Evolutionary conservation across 306 rosid genomes (phyloP), one percentile per base, ranked within the genome.

Genomic region (Quercus ilex): DNA sequence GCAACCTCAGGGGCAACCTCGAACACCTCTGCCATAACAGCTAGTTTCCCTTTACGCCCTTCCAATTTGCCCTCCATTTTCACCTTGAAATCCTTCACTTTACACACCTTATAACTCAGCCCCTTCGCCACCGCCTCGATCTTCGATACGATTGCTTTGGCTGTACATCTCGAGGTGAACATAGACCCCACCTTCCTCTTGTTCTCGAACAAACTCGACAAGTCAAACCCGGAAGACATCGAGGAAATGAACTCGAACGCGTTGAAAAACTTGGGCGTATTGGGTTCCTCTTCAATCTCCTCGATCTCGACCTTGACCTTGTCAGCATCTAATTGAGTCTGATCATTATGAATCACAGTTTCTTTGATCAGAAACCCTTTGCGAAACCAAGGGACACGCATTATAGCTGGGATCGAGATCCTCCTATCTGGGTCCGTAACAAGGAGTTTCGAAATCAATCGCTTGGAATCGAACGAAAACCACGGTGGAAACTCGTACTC

Each of bases 181-280:
- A 89, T 69, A 21, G 92, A 78, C 28, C 84, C 92, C 2, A 78
- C 73, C 80, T 77, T 89, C 80, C 78, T 73, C 81, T 88, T 79
- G 17, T 71, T 78, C 87, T 91, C 92, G 75, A 93, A 91, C 84
- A 93, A 81, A 15, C 86, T 91, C 15, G 97, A 91, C 30, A 93
- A 81, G 55, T 93, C 94, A 55, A 93, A 91, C 11, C 96, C 97
- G 2, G 94, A 87, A 0, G 96, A 89, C 97, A 93, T 93, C 1
- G 96, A 83, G 2, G 97, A 85, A 5, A 93, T 89, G 7, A 93
- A 83, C 76, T 93, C 90, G 53, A 91, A 93, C 4, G 97, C 97
- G 77, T 93, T 93, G 85, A 88, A 91, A 75, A 87, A 93, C 31
- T 84, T 89, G 0, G 97, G 94, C 41, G 94, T 67, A 11, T 8